Evolutionary conservation across 2,329 filamentous ascomycete species (phyloP).

Genomic region (Mycogone perniciosa): DNA sequence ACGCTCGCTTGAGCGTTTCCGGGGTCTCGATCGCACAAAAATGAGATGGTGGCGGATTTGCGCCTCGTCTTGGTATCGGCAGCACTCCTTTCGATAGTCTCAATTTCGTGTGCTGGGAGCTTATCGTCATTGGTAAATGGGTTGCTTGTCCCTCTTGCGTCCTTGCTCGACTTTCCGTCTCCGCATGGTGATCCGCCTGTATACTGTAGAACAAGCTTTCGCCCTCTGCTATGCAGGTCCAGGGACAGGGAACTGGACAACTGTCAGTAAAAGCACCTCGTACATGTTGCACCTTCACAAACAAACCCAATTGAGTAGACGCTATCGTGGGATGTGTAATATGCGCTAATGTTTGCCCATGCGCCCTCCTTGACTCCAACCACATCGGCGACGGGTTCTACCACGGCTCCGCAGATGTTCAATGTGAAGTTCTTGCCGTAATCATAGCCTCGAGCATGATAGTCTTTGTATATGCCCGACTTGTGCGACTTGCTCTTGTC

Average conservation of each 20-base stretch:
- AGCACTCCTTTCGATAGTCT: constrained; percentile 27
- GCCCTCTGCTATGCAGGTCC: constrained; percentile 53
- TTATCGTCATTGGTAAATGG: background rate
- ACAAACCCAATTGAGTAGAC: constrained; percentile 69
- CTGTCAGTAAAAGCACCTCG: background rate
- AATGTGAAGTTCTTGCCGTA: constrained; percentile 76
- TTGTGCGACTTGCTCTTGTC: constrained; percentile 40
- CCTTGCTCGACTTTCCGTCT: constrained; percentile 30
- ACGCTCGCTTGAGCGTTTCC: constrained; percentile 60
- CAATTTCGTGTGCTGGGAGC: constrained; percentile 11
- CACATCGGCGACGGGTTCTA: constrained; percentile 57
- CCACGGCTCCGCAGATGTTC: constrained; percentile 74
- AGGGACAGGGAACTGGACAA: constrained; percentile 40
- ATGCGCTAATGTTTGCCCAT: constrained; percentile 73
- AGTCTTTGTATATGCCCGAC: constrained; percentile 41
- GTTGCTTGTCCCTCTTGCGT: constrained; percentile 16
- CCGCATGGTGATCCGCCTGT: constrained; percentile 70
- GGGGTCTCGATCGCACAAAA: constrained; percentile 84
- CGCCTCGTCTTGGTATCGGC: constrained; percentile 32
- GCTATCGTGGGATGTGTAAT: constrained; percentile 60
- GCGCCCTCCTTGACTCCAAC: constrained; percentile 54
- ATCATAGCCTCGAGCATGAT: constrained; percentile 65
- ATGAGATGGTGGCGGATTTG: constrained; percentile 84
- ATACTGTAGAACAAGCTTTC: constrained; percentile 73
- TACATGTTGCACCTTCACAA: background rate